Evolutionary conservation across 164 flowering plant species (phyloP).

Genomic region (Vitis amurensis): DNA sequence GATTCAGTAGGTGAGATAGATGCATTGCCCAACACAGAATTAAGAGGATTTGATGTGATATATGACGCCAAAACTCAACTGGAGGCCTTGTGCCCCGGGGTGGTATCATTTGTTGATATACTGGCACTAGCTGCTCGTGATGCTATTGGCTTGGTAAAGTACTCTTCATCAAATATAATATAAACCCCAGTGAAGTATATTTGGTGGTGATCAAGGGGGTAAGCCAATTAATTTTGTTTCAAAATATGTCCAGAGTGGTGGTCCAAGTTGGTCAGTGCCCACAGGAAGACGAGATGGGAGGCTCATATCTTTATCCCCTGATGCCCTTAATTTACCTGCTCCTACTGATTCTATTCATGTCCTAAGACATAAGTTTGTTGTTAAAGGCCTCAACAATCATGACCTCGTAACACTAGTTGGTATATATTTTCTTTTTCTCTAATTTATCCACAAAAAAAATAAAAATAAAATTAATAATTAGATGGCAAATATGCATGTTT

Average conservation of each 20-base stretch:
- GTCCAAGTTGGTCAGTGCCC: slow-evolving; percentile 71
- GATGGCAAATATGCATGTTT: slow-evolving; percentile 23
- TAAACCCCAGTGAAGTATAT: no score
- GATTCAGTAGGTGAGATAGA: slow-evolving; percentile 64
- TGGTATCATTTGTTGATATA: slow-evolving; percentile 75
- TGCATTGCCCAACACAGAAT: slow-evolving; percentile 51
- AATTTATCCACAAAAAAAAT: neutral
- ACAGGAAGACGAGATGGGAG: slow-evolving; percentile 73
- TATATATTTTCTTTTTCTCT: slow-evolving; percentile 18
- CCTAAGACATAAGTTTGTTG: slow-evolving; percentile 65
- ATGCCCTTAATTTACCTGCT: slow-evolving; percentile 54
- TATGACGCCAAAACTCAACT: slow-evolving; percentile 67
- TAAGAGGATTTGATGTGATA: slow-evolving; percentile 68
- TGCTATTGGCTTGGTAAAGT: slow-evolving; percentile 58
- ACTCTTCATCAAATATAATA: no score
- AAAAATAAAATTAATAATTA: neutral
- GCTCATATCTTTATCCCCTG: slow-evolving; percentile 43
- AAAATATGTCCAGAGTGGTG: slow-evolving; percentile 39
- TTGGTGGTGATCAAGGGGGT: no score
- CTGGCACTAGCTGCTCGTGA: slow-evolving; percentile 76
- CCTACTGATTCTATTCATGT: slow-evolving; percentile 53
- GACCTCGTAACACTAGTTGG: slow-evolving; percentile 83
- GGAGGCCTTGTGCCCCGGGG: slow-evolving; percentile 63
- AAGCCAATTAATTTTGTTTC: no score
- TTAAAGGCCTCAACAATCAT: slow-evolving; percentile 59